Evolutionary conservation across 352 stramenopile genomes (phyloP).

Genomic region (Phytophthora macrochlamydospora): DNA sequence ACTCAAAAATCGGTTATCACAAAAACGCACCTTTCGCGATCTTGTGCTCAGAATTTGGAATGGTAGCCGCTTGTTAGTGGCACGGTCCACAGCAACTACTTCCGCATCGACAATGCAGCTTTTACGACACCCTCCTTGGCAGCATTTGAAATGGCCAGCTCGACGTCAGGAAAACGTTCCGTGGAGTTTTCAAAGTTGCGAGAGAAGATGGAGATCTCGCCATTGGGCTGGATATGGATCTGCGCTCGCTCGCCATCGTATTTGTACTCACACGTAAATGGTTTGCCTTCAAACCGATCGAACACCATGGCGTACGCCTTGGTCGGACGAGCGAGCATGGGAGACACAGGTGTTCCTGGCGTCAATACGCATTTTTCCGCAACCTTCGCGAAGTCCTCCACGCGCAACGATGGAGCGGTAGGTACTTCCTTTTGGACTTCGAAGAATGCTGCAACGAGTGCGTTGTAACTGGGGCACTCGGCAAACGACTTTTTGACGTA

Average conservation of each 20-base stretch:
- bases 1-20: too few relatives aligned
- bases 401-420: conserved; percentile 49
- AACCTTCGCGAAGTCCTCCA: conserved; percentile 65
- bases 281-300: conserved; percentile 94
- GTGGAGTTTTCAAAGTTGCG: conserved; percentile 98
- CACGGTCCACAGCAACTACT: conserved; percentile 97
- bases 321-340: conserved; percentile 99
- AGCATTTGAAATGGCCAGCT: conserved; percentile 72
- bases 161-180: conserved; percentile 95
- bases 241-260: conserved; percentile 99
- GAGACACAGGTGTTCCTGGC: conserved; percentile 97
- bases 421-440: conserved; percentile 49
- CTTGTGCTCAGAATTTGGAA: conserved; percentile 99
- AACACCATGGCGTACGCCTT: conserved; percentile 97
- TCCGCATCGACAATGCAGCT: conserved; percentile 98
- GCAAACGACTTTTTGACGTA: conserved; percentile 98
- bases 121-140: conserved; percentile 56
- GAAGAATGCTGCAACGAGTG: conserved; percentile 91
- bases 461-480: conserved; percentile 97
- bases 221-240: conserved; percentile 90
- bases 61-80: conserved; percentile 96
- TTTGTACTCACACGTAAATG: conserved; percentile 99
- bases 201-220: conserved; percentile 97
- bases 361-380: conserved; percentile 89
- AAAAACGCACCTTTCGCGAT: conserved; percentile 84